Percentiles rank a stretch among this genome's conserved stretches.
These are phyloP conservation scores for Acer yangbiense DNA, from an alignment of 345 rosid species.

Conservation along the genomic window DNA sequence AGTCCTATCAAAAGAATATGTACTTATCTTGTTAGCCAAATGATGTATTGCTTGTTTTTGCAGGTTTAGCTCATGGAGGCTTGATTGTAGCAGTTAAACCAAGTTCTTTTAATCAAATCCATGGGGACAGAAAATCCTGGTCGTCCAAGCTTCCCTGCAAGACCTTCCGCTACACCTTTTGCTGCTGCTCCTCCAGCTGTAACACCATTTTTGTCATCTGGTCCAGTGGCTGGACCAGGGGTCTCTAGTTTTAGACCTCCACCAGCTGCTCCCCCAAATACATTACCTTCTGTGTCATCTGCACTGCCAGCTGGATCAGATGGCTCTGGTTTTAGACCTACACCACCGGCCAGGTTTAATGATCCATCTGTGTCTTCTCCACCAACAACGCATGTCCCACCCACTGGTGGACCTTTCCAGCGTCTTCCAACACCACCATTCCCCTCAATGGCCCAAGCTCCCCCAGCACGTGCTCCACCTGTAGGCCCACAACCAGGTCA, in stretches of 20 bases:
- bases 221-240: conserved; percentile 51
- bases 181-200: conserved; percentile 60
- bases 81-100: conserved; percentile 23
- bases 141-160: conserved; percentile 56
- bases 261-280: conserved; percentile 47
- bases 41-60: conserved; percentile 24
- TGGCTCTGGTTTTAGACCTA: conserved; percentile 51
- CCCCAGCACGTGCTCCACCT: conserved; percentile 43
- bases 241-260: conserved; percentile 49
- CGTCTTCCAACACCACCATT: conserved; percentile 59
- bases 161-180: conserved; percentile 59
- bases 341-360: conserved; percentile 33
- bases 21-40: not conserved
- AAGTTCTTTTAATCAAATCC: conserved; percentile 17
- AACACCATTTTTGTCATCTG: conserved; percentile 59
- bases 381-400: conserved; percentile 50
- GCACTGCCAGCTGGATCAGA: conserved; percentile 45
- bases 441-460: conserved; percentile 43
- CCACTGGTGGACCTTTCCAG: conserved; percentile 53
- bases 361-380: conserved; percentile 50
- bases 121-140: conserved; percentile 78
- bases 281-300: conserved; percentile 43
- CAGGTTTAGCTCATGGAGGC: conserved; percentile 44
- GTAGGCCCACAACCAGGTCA: conserved; percentile 55
- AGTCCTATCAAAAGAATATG: not conserved